Base-by-base conservation (phyloP, 2,329 filamentous ascomycete genomes). In the Calonectria henricotiae region DNA sequence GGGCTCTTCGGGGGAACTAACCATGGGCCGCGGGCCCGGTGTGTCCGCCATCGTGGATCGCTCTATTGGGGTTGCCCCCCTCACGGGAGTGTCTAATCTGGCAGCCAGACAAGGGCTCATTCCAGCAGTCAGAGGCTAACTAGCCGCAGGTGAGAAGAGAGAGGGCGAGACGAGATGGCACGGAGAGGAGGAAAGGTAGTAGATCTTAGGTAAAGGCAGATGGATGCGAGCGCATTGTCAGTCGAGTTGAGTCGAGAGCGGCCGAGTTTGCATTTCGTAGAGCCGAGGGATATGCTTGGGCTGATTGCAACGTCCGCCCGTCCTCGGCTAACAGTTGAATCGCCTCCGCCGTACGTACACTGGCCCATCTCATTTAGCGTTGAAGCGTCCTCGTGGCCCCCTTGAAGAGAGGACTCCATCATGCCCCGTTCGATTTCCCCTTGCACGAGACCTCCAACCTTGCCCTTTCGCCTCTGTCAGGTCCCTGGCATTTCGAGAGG, bases 1-100 rank as follows among this genome's bases (percentile, higher is more conserved):
- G 54, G 63, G 60, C 66, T 65, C 62, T 58, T 70, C 75, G 73
- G 74, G 75, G 75, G 69, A 75, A 71, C 73, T 74, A 73, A 64
- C 41, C 70, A 32, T 72, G 67, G 66, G 60, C 66, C 68, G 69
- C 73, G 68, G 73, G 49, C 17, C 51, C 67, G 65, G 71, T 67
- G 75, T 70, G 75, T 67, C 68, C 69, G 68, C 66, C 74, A 71
- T 77, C 75, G 70, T 76, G 76, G 74, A 77, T 76, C 75, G 69
- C 75, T 77, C 68, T 67, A 73, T 75, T 75, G 41, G 75, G 75
- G 23, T 55, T 37, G 47, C 70, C 67, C 69, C 60, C 70, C 72
- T 55, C 51, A 23, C 74, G 61, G 58, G 73, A 62, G 23, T 47
- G 63, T 49, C 17, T 61, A 37, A 65, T 65, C 54, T 65, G 62